These are phyloP conservation scores for Benincasa hispida DNA, from an alignment of 306 rosid species.

Conservation along the genomic window DNA sequence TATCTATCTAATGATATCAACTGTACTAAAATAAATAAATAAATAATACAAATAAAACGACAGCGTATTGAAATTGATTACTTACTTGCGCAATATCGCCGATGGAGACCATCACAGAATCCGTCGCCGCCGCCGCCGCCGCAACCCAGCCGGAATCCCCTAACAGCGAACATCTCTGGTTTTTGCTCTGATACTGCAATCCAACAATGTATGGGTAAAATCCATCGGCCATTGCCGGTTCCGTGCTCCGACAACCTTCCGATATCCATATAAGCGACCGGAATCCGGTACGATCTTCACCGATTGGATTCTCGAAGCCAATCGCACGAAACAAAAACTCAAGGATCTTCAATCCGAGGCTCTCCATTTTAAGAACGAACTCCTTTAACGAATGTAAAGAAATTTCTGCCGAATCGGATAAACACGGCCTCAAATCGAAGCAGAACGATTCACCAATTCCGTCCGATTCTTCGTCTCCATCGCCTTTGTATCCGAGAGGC, in stretches of 20 bases:
- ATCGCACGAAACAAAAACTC: slow-evolving; percentile 27
- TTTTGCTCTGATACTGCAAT: slow-evolving; percentile 55
- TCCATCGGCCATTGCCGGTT: slow-evolving; percentile 25
- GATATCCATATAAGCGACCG: slow-evolving; percentile 50
- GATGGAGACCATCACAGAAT: slow-evolving; percentile 50
- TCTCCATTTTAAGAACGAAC: slow-evolving; percentile 43
- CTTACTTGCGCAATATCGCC: slow-evolving; percentile 85
- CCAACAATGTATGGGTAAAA: slow-evolving; percentile 62
- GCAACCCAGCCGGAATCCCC: slow-evolving; percentile 81
- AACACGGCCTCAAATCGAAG: slow-evolving; percentile 27
- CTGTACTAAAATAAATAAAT: no score
- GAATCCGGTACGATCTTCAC: slow-evolving; percentile 25
- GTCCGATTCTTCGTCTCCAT: slow-evolving; percentile 19
- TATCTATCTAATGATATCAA: no score
- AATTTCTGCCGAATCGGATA: slow-evolving; percentile 27
- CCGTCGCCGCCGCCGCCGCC: slow-evolving; percentile 48
- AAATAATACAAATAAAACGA: background rate
- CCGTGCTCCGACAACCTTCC: slow-evolving; percentile 16
- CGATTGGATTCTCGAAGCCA: slow-evolving; percentile 37
- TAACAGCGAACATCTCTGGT: slow-evolving; percentile 35
- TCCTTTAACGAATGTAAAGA: slow-evolving; percentile 21
- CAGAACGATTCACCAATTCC: slow-evolving; percentile 49
- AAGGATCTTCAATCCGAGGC: slow-evolving; percentile 43
- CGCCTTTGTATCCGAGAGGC: slow-evolving; percentile 60
- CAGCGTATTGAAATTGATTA: background rate